These are phyloP conservation scores for Cladosporium sp. DNA, from an alignment of 2,329 filamentous ascomycete genomes.

Conservation along the genomic window DNA sequence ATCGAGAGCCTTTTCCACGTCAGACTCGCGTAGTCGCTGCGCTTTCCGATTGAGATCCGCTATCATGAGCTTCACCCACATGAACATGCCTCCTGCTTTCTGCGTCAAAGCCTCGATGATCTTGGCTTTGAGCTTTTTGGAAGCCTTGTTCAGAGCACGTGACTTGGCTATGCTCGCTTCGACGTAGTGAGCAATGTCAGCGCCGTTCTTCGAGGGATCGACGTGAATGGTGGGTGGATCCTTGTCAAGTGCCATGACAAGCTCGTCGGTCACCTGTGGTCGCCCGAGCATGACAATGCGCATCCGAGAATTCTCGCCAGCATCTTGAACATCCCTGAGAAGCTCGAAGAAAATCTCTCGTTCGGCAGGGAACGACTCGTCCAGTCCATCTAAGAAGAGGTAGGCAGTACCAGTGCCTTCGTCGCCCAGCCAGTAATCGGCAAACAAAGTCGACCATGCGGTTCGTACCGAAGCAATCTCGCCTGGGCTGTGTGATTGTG, in stretches of 20 bases:
- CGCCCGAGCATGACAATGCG: conserved; percentile 43
- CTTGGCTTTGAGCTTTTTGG: conserved; percentile 26
- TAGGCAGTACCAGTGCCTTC: conserved; percentile 33
- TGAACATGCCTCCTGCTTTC: conserved; percentile 47
- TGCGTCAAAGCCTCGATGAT: conserved; percentile 39
- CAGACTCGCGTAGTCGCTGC: conserved; percentile 24
- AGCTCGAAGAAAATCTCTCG: conserved; percentile 37
- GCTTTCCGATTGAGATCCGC: conserved; percentile 43
- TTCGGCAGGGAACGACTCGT: conserved; percentile 41
- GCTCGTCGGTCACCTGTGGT: conserved; percentile 39
- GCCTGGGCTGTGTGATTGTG: conserved; percentile 33
- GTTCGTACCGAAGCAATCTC: conserved; percentile 44
- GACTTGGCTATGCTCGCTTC: conserved; percentile 39
- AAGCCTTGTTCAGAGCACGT: conserved; percentile 35
- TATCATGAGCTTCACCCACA: conserved; percentile 49
- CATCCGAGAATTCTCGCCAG: conserved; percentile 19
- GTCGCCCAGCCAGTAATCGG: conserved; percentile 33
- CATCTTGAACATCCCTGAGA: conserved; percentile 27
- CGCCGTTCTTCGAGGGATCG: conserved; percentile 40
- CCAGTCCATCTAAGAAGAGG: conserved; percentile 46
- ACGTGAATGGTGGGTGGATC: conserved; percentile 38
- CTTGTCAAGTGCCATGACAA: conserved; percentile 29
- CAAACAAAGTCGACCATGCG: conserved; percentile 41
- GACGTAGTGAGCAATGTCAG: conserved; percentile 44
- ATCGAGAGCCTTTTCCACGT: conserved; percentile 22